Conservation (phyloP, 805 yeast genomes). For the Zygosaccharomyces bisporus region DNA sequence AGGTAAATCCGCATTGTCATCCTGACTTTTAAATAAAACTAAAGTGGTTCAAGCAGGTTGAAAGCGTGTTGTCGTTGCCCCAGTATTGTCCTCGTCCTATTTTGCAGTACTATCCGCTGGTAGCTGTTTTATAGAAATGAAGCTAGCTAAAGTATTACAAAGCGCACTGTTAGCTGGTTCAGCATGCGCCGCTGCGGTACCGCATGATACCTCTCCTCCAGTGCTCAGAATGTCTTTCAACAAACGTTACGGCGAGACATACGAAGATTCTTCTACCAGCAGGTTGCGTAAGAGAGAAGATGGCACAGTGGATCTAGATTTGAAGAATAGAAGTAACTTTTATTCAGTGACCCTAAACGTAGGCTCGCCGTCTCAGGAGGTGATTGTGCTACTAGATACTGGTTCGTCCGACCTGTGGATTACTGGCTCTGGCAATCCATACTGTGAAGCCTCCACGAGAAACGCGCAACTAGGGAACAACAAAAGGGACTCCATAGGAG, state of each 20-base stretch:
- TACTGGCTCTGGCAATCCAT: constrained; percentile 46
- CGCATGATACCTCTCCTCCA: background rate
- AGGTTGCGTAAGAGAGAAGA: constrained; percentile 2
- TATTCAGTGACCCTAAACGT: constrained; percentile 45
- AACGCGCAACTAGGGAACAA: background rate
- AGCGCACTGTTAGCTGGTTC: background rate
- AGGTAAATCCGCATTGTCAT: background rate
- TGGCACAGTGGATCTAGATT: constrained; percentile 14
- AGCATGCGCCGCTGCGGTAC: background rate
- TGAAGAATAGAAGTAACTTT: constrained; percentile 42
- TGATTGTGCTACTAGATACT: constrained; percentile 62
- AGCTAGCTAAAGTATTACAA: background rate
- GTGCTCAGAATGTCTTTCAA: constrained; percentile 22
- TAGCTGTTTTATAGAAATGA: too few relatives aligned
- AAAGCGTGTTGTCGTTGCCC: background rate
- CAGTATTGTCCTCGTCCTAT: background rate
- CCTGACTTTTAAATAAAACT: too few relatives aligned
- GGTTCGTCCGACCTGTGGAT: constrained; percentile 70
- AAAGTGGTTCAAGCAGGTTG: too few relatives aligned
- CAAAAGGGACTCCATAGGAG: background rate
- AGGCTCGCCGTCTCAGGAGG: constrained; percentile 57
- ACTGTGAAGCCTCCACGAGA: constrained; percentile 31
- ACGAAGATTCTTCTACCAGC: constrained; percentile 13
- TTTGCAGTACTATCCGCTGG: background rate
- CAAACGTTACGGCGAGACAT: constrained; percentile 24